phyloP scores from a whole-genome alignment of 257 asterid genomes.

The Penstemon newberryi region DNA sequence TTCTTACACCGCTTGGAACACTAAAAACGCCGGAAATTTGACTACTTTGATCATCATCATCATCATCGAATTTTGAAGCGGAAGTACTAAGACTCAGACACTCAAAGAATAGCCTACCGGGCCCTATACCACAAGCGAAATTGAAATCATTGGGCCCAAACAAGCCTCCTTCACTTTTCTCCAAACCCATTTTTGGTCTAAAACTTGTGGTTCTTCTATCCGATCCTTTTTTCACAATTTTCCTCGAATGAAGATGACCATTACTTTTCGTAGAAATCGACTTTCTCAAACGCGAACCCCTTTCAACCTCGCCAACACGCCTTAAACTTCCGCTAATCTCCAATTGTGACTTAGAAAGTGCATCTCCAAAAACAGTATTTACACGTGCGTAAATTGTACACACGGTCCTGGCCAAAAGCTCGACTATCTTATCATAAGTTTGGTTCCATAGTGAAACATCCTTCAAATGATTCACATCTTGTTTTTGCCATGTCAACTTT shows the following conservation, averaged over 20 bases:
- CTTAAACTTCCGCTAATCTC: constrained; percentile 39
- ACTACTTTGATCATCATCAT: constrained; percentile 57
- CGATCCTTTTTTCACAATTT: constrained; percentile 27
- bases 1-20: constrained; percentile 42
- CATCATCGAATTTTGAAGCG: constrained; percentile 43
- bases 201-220: constrained; percentile 29
- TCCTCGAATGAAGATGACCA: constrained; percentile 30
- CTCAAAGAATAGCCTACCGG: constrained; percentile 75
- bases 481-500: constrained; percentile 82
- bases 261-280: constrained; percentile 33
- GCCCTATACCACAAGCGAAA: constrained; percentile 72
- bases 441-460: constrained; percentile 84
- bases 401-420: constrained; percentile 69
- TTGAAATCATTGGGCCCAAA: constrained; percentile 66
- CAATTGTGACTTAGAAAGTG: constrained; percentile 28
- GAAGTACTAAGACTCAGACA: constrained; percentile 71
- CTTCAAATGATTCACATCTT: constrained; percentile 81
- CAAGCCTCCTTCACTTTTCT: constrained; percentile 48
- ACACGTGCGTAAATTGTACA: constrained; percentile 74
- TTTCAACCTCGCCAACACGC: constrained; percentile 24
- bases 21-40: constrained; percentile 57
- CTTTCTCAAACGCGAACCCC: constrained; percentile 26
- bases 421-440: constrained; percentile 75
- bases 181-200: constrained; percentile 29
- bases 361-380: constrained; percentile 49